A percentile compares a stretch with the other conserved stretches of the same genome.
Conservation (phyloP, 768 basidiomycete genomes). For the Auriscalpium orientale region DNA sequence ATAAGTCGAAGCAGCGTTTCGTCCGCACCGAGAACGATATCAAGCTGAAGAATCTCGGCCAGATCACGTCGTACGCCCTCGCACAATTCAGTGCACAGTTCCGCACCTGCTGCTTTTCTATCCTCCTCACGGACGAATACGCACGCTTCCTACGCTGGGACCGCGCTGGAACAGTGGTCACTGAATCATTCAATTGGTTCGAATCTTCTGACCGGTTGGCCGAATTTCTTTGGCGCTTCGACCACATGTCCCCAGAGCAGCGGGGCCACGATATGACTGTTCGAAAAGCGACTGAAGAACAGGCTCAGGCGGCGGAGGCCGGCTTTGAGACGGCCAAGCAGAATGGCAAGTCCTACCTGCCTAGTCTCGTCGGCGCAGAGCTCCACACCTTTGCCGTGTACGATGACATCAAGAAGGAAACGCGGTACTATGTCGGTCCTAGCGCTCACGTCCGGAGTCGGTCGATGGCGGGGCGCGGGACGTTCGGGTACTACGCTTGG, state of each 20-base stretch:
- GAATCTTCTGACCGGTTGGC: not conserved
- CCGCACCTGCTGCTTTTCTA: not conserved
- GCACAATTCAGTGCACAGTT: not conserved
- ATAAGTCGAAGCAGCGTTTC: not conserved
- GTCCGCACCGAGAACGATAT: not conserved
- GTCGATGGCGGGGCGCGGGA: not conserved
- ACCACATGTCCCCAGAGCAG: not conserved
- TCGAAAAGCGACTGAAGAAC: not conserved
- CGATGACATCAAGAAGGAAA: not conserved
- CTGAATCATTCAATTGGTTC: not conserved
- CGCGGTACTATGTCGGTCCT: not conserved
- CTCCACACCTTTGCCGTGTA: not conserved
- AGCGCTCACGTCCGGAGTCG: not conserved
- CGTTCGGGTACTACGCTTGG: not conserved
- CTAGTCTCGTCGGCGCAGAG: not conserved
- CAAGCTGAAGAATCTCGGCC: not conserved
- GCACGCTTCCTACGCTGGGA: not conserved
- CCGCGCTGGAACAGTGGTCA: not conserved
- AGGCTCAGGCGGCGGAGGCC: not conserved
- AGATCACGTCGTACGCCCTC: not conserved
- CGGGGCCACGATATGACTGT: not conserved
- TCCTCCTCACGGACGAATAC: not conserved
- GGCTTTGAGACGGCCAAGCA: not conserved
- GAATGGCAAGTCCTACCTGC: not conserved
- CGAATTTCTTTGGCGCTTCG: constrained; percentile 2